Conservation (phyloP, 768 basidiomycete genomes). For the Boletales sp. region DNA sequence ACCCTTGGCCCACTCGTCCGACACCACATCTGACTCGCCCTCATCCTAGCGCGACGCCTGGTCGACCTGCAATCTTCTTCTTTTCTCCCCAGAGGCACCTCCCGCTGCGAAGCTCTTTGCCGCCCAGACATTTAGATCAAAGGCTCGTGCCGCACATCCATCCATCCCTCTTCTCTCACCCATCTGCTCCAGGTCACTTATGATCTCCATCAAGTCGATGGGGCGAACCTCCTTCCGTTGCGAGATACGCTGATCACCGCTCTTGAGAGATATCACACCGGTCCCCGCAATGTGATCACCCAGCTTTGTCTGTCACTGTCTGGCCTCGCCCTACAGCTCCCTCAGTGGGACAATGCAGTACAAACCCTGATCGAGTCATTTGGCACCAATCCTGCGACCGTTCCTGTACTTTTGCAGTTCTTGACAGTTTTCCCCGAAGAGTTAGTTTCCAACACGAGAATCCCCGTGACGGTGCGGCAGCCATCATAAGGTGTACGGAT, state of each 20-base stretch:
- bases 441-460: conserved; percentile 74
- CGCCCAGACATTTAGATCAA: conserved; percentile 93
- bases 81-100: conserved; percentile 76
- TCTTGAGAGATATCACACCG: conserved; percentile 65
- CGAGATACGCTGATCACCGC: conserved; percentile 85
- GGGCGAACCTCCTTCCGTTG: conserved; percentile 67
- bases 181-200: conserved; percentile 74
- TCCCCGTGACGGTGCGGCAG: conserved; percentile 78
- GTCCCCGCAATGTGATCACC: conserved; percentile 79
- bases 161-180: conserved; percentile 28
- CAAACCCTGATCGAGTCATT: conserved; percentile 79
- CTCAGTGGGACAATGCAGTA: conserved; percentile 80
- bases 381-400: conserved; percentile 80
- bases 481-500: background rate
- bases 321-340: conserved; percentile 86
- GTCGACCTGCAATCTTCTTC: conserved; percentile 89
- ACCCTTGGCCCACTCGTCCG: conserved; percentile 56
- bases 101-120: conserved; percentile 86
- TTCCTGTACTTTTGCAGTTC: conserved; percentile 84
- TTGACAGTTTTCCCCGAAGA: conserved; percentile 91
- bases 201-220: conserved; percentile 86
- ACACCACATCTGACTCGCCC: conserved; percentile 64
- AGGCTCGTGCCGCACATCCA: conserved; percentile 51
- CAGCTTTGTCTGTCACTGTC: conserved; percentile 90
- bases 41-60: conserved; percentile 91